Evolutionary conservation across 192 early-diverging fungal genomes (phyloP), one percentile per base, ranked within the genome.

Genomic region (Coemansia sp.): DNA sequence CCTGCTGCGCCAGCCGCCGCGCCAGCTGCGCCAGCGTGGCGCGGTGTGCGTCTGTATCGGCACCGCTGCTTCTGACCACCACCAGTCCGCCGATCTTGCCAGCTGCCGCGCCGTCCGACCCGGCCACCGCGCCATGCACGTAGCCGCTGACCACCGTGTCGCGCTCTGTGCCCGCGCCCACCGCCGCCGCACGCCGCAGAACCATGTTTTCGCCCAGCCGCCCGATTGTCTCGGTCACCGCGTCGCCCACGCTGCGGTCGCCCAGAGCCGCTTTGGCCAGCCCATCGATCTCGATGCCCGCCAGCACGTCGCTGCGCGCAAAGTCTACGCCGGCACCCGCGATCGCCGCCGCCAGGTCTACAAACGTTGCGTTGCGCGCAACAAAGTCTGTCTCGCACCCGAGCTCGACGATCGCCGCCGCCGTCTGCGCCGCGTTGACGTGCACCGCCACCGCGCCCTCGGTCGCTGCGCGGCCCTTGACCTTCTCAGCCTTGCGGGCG

Each of bases 351-450:
- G 90, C 93, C 45, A 96, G 85, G 36, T 88, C 80, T 37, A 89
- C 87, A 85, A 97, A 97, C 55, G 90, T 74, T 33, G 75, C 76
- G 70, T 91, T 93, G 64, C 92, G 87, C 7, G 94, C 93, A 5
- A 98, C 97, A 88, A 98, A 98, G 75, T 98, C 97, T 0, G 97
- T 96, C 77, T 98, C 97, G 66, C 92, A 95, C 78, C 72, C 75
- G 56, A 92, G 89, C 85, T 93, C 91, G 33, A 92, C 78, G 48
- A 92, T 89, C 12, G 91, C 78, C 14, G 86, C 87, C 33, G 79
- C 78, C 34, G 84, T 81, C 58, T 70, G 75, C 64, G 61, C 62
- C 5, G 71, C 76, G 64, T 73, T 76, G 52, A 68, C 66, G 28
- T 89, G 83, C 54, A 90, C 74, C 2, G 85, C 78, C 11, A 88